Percentiles rank a stretch among this genome's conserved stretches.
Conservation (phyloP, 352 stramenopile species). For the Phytophthora lateralis region DNA sequence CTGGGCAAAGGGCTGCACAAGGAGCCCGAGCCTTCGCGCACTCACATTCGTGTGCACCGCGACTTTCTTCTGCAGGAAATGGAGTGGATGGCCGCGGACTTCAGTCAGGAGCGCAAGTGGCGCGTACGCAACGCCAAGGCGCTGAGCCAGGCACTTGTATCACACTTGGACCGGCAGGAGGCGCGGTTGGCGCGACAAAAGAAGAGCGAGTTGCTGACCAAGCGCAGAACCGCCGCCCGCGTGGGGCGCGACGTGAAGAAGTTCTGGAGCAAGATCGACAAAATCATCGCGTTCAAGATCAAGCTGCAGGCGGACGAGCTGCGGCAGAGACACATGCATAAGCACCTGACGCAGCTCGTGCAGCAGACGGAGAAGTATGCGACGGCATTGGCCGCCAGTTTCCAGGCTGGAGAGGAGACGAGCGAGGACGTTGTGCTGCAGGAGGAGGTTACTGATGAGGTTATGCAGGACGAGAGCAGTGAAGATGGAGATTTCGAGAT, state of each 20-base stretch:
- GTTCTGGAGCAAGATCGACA: conserved; percentile 98
- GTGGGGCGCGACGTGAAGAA: conserved; percentile 91
- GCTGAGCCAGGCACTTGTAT: conserved; percentile 63
- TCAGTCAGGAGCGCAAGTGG: conserved; percentile 90
- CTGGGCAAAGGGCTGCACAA: conserved; percentile 49
- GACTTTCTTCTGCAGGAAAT: conserved; percentile 88
- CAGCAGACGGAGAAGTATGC: conserved; percentile 97
- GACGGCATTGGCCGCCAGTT: conserved; percentile 72
- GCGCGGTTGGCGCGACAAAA: conserved; percentile 33
- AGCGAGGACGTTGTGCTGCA: neutral
- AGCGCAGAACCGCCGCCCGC: conserved; percentile 65
- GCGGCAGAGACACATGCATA: conserved; percentile 94
- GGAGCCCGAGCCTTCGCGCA: conserved; percentile 24
- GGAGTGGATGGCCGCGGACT: conserved; percentile 95
- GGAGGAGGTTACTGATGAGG: conserved; percentile 8
- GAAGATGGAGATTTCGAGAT: conserved; percentile 33
- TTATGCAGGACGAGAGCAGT: conserved; percentile 2
- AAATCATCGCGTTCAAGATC: conserved; percentile 98
- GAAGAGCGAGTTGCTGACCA: conserved; percentile 42
- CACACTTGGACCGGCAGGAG: conserved; percentile 30
- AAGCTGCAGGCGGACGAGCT: conserved; percentile 91
- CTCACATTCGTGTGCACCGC: conserved; percentile 42
- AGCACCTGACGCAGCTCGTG: conserved; percentile 95
- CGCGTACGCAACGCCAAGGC: conserved; percentile 78
- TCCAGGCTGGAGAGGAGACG: conserved; percentile 42